These are phyloP conservation scores for Colletotrichum tofieldiae DNA, from an alignment of 2,329 filamentous ascomycete species.

Conservation along the genomic window DNA sequence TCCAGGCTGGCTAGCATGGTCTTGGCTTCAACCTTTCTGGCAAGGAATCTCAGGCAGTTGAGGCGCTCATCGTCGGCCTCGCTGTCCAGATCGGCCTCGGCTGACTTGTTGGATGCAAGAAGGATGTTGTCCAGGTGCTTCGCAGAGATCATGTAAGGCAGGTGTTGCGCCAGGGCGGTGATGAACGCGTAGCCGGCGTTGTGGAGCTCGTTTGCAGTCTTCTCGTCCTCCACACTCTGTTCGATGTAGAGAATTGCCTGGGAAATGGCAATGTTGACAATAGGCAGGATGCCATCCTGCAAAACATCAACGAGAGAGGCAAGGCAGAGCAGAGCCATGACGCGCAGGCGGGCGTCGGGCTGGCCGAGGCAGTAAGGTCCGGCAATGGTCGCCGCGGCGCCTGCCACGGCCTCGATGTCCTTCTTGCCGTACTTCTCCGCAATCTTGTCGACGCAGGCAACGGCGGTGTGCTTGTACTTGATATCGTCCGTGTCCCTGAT, in stretches of 20 bases:
- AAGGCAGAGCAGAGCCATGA: constrained; percentile 90
- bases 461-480: constrained; percentile 85
- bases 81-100: constrained; percentile 71
- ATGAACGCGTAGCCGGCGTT: constrained; percentile 88
- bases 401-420: constrained; percentile 82
- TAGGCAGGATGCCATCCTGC: constrained; percentile 86
- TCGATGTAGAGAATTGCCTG: constrained; percentile 81
- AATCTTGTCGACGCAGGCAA: constrained; percentile 93
- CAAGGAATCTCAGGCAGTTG: constrained; percentile 81
- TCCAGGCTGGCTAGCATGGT: constrained; percentile 82
- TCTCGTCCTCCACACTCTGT: constrained; percentile 70
- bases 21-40: constrained; percentile 83
- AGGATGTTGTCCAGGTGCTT: constrained; percentile 82
- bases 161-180: constrained; percentile 82
- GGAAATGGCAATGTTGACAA: constrained; percentile 83
- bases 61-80: constrained; percentile 76
- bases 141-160: constrained; percentile 91
- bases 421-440: constrained; percentile 96
- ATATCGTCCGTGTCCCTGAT: constrained; percentile 81
- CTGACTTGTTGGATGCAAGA: constrained; percentile 80
- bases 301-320: constrained; percentile 92
- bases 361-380: constrained; percentile 84
- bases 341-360: constrained; percentile 78
- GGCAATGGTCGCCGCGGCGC: constrained; percentile 83
- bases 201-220: constrained; percentile 76